Conservation (phyloP, 345 rosid species). For the Gossypium stocksii region DNA sequence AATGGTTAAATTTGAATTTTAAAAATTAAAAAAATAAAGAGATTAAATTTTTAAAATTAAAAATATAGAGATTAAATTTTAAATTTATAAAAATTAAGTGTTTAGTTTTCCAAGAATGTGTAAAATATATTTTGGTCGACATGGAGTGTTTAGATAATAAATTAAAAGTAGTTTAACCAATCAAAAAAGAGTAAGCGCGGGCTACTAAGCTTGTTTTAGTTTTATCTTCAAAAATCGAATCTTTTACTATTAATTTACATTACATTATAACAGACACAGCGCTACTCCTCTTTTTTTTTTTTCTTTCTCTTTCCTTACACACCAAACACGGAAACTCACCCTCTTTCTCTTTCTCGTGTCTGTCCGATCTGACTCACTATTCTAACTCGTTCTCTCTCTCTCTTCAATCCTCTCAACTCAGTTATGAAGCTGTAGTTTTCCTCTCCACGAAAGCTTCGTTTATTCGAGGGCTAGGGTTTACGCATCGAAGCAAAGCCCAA, state of each 20-base stretch:
- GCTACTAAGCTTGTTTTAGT: neutral
- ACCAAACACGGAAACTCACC: neutral
- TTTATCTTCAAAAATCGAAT: neutral
- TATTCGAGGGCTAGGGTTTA: conserved; percentile 4
- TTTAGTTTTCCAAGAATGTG: too few species aligned
- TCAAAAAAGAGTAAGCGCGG: neutral
- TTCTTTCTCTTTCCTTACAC: neutral
- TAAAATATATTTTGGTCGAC: too few species aligned
- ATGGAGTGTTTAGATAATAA: too few species aligned
- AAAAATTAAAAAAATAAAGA: too few species aligned
- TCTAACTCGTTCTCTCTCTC: conserved; percentile 3
- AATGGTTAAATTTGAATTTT: too few species aligned
- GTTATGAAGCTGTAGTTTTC: neutral
- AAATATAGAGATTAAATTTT: too few species aligned
- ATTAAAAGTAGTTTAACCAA: neutral
- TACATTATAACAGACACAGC: neutral
- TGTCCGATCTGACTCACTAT: conserved; percentile 1
- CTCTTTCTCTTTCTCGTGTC: neutral
- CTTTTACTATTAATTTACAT: neutral
- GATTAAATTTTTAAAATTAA: too few species aligned
- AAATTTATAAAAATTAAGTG: too few species aligned
- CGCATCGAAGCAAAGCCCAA: neutral
- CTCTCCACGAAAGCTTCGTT: neutral
- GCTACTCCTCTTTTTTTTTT: neutral
- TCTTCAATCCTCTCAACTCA: neutral